Base-by-base conservation (phyloP, 768 basidiomycete genomes). In the Coprinellus micaceus region DNA sequence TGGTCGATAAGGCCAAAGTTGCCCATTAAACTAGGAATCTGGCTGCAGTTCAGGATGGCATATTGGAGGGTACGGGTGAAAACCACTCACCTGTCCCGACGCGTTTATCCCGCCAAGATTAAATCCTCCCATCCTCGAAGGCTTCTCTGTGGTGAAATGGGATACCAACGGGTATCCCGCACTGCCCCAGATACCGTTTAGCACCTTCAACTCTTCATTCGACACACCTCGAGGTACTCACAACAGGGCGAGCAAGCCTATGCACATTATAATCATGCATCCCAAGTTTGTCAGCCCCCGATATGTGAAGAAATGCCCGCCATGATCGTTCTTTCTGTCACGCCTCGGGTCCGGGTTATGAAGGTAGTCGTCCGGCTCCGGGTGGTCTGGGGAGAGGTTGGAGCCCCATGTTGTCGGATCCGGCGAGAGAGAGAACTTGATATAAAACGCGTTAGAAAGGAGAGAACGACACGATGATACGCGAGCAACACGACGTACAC, bases 101-200 rank as follows among this genome's bases (percentile, higher is more conserved):
- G 81, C 79, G 66, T 91, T 91, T 63, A 84, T 86, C 4, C 89
- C 90, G 17, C 90, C 89, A 17, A 91, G 61, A 66, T 87, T 88
- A 64, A 87, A 91, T 4, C 82, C 86, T 11, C 84, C 84, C 24
- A 78, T 67, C 12, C 70, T 78, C 4, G 81, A 82, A 36, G 73
- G 73, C 22, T 66, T 60, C 21, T 68, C 71, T 28, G 67, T 59
- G 3, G 78, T 78, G 59, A 86, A 82, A 67, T 82, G 84, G 6
- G 82, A 77, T 61, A 84, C 76, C 21, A 85, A 58, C 46, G 85
- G 85, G 64, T 84, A 88, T 41, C 84, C 85, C 40, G 81, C 85
- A 63, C 85, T 86, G 58, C 17, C 43, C 6, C 33, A 33, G 33
- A 13, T 33, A 6, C 33, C 6, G 33, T 33, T 33, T 33, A 33